Base-by-base conservation (phyloP, 192 early-diverging fungal genomes). In the Chytriomyces hyalinus region DNA sequence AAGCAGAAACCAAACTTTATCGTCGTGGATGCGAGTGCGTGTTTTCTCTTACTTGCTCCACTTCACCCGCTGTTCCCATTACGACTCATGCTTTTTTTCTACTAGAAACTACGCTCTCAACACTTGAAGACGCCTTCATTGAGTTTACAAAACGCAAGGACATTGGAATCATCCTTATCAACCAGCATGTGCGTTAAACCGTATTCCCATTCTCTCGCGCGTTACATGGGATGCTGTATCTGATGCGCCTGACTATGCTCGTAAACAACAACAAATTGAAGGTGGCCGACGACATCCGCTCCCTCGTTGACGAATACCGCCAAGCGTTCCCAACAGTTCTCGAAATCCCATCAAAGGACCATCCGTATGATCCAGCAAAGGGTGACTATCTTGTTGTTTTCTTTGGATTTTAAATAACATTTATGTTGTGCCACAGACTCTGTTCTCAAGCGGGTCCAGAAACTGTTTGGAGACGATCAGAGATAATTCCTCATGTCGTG, bases 301-400 rank as follows among this genome's bases (percentile, higher is more conserved):
- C 91, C 20, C 83, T 95, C 73, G 83, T 99, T 66, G 98, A 99
- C 78, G 93, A 92, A 57, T 92, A 98, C 80, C 84, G 90, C 47
- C 91, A 92, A 53, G 96, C 96, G 6, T 99, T 98, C 83, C 98
- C 98, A 5, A 97, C 98, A 6, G 90, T 99, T 20, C 90, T 99
- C 68, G 98, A 99, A 81, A 97, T 99, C 67, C 98, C 98, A 49
- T 97, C 96, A 61, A 99, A 99, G 87, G 97, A 99, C 82, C 94
- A 97, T 78, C 98, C 97, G 48, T 99, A 99, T 83, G 95, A 97
- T 86, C 89, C 89, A 49, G 77, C 89, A 48, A 78, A 90, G 87
- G 83, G 88, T 85, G 36, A 1, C 53, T 20, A 57, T 20, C 53
- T 20, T 20, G 20, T 20, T 20, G 53, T 20, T 20, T 26, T 13